A percentile compares a stretch with the other conserved stretches of the same genome.
These are phyloP conservation scores for Dalechampia spathulata DNA, from an alignment of 441 rosid species.

Conservation along the genomic window DNA sequence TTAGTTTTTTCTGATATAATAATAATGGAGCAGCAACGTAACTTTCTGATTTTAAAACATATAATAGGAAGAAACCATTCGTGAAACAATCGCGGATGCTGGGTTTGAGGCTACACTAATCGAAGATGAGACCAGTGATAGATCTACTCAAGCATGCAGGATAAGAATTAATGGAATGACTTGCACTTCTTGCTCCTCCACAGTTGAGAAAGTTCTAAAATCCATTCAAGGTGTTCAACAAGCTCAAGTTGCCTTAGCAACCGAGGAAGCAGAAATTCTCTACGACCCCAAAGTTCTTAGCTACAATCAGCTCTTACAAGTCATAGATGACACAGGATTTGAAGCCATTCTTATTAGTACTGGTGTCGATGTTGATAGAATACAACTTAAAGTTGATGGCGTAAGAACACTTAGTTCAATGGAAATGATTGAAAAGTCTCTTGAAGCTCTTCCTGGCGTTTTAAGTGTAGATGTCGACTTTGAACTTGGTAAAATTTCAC, in stretches of 20 bases:
- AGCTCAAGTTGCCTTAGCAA: slow-evolving; percentile 80
- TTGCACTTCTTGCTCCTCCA: slow-evolving; percentile 73
- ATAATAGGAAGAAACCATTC: slow-evolving; percentile 56
- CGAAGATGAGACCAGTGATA: slow-evolving; percentile 42
- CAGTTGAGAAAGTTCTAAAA: slow-evolving; percentile 63
- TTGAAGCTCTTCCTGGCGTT: slow-evolving; percentile 82
- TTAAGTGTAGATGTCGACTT: slow-evolving; percentile 33
- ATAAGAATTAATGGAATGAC: slow-evolving; percentile 78
- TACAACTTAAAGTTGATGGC: slow-evolving; percentile 72
- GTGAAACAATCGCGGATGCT: slow-evolving; percentile 71
- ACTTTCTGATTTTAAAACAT: background rate
- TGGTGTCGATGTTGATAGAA: slow-evolving; percentile 60
- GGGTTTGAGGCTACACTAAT: slow-evolving; percentile 71
- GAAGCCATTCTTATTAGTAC: slow-evolving; percentile 65
- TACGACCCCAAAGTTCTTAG: slow-evolving; percentile 47
- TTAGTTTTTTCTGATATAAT: background rate
- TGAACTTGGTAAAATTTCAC: slow-evolving; percentile 33
- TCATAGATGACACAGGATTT: slow-evolving; percentile 63
- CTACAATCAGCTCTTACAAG: slow-evolving; percentile 32
- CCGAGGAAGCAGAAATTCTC: slow-evolving; percentile 77
- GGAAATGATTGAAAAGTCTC: slow-evolving; percentile 44
- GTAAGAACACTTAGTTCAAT: slow-evolving; percentile 34
- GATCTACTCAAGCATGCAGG: slow-evolving; percentile 54
- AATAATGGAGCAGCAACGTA: too few species aligned
- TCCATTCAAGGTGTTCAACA: slow-evolving; percentile 53